Evolutionary conservation across 768 basidiomycete genomes (phyloP).

Genomic region (Auriscalpium microsporum): DNA sequence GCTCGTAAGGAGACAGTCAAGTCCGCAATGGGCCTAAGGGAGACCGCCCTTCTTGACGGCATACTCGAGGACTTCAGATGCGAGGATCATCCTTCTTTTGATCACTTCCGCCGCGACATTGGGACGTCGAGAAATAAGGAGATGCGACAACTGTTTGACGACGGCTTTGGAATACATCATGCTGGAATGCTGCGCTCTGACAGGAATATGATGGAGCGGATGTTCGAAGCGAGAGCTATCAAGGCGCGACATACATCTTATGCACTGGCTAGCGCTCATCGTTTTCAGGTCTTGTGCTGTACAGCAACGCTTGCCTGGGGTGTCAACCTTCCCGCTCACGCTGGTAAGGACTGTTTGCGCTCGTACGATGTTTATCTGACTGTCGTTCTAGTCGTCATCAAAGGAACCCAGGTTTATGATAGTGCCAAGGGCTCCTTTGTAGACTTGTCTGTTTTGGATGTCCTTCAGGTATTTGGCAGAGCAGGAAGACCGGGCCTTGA

Average conservation of each 20-base stretch:
- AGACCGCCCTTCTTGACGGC: conserved; percentile 66
- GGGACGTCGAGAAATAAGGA: conserved; percentile 86
- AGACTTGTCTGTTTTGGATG: conserved; percentile 90
- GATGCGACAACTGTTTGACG: conserved; percentile 89
- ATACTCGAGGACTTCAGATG: conserved; percentile 72
- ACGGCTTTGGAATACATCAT: conserved; percentile 95
- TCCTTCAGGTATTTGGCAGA: conserved; percentile 95
- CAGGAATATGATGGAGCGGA: conserved; percentile 87
- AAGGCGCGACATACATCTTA: conserved; percentile 46
- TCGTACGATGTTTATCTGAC: not conserved
- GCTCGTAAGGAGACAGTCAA: conserved; percentile 98
- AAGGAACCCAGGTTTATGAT: conserved; percentile 96
- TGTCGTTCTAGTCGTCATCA: conserved; percentile 66
- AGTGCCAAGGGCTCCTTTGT: conserved; percentile 83
- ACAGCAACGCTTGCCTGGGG: conserved; percentile 99
- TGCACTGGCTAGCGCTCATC: not conserved
- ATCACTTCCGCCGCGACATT: conserved; percentile 68
- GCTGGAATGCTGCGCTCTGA: conserved; percentile 96
- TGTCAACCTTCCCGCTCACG: conserved; percentile 97
- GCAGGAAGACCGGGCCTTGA: conserved; percentile 87
- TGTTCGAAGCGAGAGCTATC: conserved; percentile 86
- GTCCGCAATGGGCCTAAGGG: conserved; percentile 71
- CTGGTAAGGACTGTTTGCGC: conserved; percentile 42
- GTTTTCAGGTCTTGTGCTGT: conserved; percentile 84
- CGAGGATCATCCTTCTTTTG: conserved; percentile 70